These are phyloP conservation scores for Trichoderma sp. DNA, from an alignment of 2,329 filamentous ascomycete genomes.

Conservation along the genomic window DNA sequence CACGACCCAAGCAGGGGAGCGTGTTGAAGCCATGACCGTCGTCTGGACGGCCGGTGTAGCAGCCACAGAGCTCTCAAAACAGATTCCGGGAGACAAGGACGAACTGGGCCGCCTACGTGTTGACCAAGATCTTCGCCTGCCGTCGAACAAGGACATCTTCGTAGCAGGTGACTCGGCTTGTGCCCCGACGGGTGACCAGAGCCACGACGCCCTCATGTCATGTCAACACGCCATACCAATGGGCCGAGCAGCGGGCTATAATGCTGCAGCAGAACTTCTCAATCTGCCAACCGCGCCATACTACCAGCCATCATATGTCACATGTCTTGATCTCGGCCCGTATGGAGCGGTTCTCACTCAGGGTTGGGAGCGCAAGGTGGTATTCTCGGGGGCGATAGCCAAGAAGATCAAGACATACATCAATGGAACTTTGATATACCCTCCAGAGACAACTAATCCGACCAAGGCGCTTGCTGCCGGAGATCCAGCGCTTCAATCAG, in stretches of 20 bases:
- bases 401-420: not conserved
- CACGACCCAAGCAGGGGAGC: not conserved
- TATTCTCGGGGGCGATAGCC: not conserved
- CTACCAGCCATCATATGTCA: not conserved
- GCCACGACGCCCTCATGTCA: not conserved
- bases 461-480: not conserved
- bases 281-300: not conserved
- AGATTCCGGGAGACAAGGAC: not conserved
- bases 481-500: not conserved
- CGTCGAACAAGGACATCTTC: not conserved
- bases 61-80: not conserved
- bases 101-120: not conserved
- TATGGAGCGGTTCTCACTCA: not conserved
- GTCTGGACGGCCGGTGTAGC: not conserved
- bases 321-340: not conserved
- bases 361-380: not conserved
- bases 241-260: not conserved
- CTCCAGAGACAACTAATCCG: not conserved
- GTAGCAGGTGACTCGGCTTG: not conserved
- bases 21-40: not conserved
- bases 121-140: not conserved
- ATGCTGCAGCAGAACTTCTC: not conserved
- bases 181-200: not conserved
- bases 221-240: not conserved
- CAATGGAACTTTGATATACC: not conserved